Base-by-base conservation (phyloP, 805 yeast species). In the Candida insectalens region DNA sequence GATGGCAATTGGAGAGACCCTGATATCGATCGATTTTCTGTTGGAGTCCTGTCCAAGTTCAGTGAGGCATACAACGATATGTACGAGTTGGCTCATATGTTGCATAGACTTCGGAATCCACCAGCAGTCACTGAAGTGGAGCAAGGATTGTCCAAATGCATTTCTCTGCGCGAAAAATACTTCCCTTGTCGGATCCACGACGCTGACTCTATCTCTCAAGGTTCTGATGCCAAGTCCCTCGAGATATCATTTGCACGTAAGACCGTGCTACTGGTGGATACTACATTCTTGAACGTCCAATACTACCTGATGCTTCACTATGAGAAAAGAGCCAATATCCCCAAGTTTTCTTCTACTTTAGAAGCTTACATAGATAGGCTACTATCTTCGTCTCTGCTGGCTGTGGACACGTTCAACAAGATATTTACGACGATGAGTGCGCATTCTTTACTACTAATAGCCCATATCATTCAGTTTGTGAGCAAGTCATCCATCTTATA, bases 71-170 rank as follows among this genome's bases (percentile, higher is more conserved):
- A 41, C 18, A 40, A 39, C 8, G 31, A 38, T 7, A 17, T 52
- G n/a, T 36, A 35, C 18, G 32, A 39, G 5, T 14, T 60, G 12
- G 34, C 59, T 29, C 32, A 36, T 10, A 33, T 36, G 14, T 26
- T 56, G 17, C 52, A 51, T 29, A 34, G 36, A 13, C 22, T 51
- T 6, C 35, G 38, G 14, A 32, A 29, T 2, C 34, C 31, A 10
- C 53, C 61, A 2, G 36, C 44, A 3, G 33, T 53, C 12, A 13
- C 32, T 4, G 52, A 49, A n/a, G 37, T 59, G 15, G 41, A 48
- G 27, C 14, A 33, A 1, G 43, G 38, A 13, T 25, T 49, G 19
- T 13, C n/a, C 7, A 14, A 8, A 21, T 28, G 20, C 10, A 28
- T 7, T 22, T 17, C 4, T 13, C 17, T 25, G 32, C 27, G 14